Conservation (phyloP, 495 filamentous ascomycete genomes). For the Xylaria intraflava region DNA sequence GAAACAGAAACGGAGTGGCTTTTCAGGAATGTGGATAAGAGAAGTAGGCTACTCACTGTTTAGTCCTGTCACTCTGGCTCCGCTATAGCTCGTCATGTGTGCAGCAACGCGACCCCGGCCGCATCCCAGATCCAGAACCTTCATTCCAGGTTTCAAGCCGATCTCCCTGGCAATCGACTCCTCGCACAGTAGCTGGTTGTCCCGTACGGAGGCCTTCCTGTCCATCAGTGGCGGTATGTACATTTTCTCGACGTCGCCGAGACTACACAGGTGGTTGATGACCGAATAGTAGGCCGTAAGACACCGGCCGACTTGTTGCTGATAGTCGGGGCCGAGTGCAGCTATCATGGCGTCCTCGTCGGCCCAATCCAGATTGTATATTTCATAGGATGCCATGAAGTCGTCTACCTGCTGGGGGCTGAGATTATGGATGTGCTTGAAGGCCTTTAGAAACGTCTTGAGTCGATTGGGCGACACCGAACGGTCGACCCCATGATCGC, state of each 20-base stretch:
- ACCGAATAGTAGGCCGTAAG: slow-evolving; percentile 57
- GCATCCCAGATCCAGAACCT: slow-evolving; percentile 54
- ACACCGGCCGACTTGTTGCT: slow-evolving; percentile 52
- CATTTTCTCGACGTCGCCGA: slow-evolving; percentile 65
- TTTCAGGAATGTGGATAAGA: not conserved
- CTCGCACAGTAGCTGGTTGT: slow-evolving; percentile 54
- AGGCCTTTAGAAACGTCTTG: slow-evolving; percentile 49
- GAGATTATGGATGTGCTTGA: slow-evolving; percentile 51
- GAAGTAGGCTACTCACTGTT: slow-evolving; percentile 33
- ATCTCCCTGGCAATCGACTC: slow-evolving; percentile 50
- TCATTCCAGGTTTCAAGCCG: slow-evolving; percentile 43
- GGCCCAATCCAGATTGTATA: slow-evolving; percentile 60
- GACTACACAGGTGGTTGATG: slow-evolving; percentile 57
- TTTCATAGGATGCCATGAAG: slow-evolving; percentile 61
- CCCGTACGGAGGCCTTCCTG: slow-evolving; percentile 46
- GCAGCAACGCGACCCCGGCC: slow-evolving; percentile 56
- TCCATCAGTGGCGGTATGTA: slow-evolving; percentile 61
- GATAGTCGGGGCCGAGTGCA: slow-evolving; percentile 52
- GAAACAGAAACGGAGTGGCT: not conserved
- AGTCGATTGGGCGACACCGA: slow-evolving; percentile 48
- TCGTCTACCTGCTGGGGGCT: slow-evolving; percentile 55
- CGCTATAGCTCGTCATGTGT: slow-evolving; percentile 52
- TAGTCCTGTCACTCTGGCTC: slow-evolving; percentile 51
- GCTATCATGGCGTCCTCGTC: slow-evolving; percentile 52
- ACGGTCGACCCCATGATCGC: slow-evolving; percentile 30